Conservation (phyloP, 768 basidiomycete genomes). For the Tubosaeta sp. region DNA sequence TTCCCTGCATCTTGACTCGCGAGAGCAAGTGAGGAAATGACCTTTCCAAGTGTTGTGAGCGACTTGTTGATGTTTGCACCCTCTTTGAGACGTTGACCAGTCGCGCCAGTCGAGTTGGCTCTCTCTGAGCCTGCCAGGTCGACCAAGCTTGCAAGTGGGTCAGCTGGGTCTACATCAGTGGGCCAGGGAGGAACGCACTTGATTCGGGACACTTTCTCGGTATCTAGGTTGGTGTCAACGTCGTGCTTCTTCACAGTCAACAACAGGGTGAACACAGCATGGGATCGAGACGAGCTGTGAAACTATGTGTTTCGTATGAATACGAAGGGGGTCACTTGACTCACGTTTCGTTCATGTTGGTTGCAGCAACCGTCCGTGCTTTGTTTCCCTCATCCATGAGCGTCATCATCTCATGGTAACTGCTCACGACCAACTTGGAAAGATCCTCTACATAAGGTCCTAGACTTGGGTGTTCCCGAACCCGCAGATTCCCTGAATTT, state of each 20-base stretch:
- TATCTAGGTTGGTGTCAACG: constrained; percentile 77
- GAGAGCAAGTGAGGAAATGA: constrained; percentile 84
- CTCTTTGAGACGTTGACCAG: constrained; percentile 93
- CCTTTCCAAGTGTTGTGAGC: constrained; percentile 94
- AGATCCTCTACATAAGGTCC: constrained; percentile 99
- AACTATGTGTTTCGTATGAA: constrained; percentile 5
- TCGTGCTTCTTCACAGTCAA: constrained; percentile 92
- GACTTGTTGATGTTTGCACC: constrained; percentile 99
- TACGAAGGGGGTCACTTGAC: constrained; percentile 22
- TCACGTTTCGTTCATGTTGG: constrained; percentile 99
- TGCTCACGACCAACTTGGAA: constrained; percentile 86
- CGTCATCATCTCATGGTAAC: constrained; percentile 96
- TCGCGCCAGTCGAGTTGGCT: constrained; percentile 97
- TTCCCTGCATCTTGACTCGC: constrained; percentile 57
- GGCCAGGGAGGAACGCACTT: constrained; percentile 44
- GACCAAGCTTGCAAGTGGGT: constrained; percentile 58
- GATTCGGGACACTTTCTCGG: constrained; percentile 99
- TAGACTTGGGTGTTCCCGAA: constrained; percentile 93
- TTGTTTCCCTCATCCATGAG: constrained; percentile 99
- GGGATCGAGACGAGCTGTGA: constrained; percentile 85
- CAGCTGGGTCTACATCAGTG: constrained; percentile 5
- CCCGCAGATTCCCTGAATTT: constrained; percentile 93
- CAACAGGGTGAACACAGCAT: constrained; percentile 96
- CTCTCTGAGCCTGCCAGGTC: constrained; percentile 97
- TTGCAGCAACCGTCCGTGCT: constrained; percentile 96